Base-by-base conservation (phyloP, 768 basidiomycete genomes). In the Psilocybe tampanensis region DNA sequence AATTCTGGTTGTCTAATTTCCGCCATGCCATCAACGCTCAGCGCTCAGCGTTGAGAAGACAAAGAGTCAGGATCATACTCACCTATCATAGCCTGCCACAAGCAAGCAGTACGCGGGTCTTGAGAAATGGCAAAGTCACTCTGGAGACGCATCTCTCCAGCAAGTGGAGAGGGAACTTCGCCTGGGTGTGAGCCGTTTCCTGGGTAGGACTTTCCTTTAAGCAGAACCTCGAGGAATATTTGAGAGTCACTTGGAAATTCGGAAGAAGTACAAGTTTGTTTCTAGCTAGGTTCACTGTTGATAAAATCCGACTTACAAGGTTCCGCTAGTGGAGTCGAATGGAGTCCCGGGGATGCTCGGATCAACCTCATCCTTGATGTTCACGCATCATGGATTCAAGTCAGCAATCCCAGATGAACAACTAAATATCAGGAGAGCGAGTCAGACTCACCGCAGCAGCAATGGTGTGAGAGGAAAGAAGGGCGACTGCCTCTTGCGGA, bases 171-270 rank as follows among this genome's bases (percentile, higher is more conserved):
- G 24, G 60, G 42, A 24, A 67, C 66, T 56, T 67, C 66, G 32
- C 66, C 66, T 24, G 62, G 41, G 15, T 65, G 60, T 22, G 59
- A 59, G 33, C 57, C 60, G 39, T 60, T 62, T 15, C 56, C 62
- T 8, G 65, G 65, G 61, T 64, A 64, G 33, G 50, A 26, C 12
- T 22, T 55, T 17, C 68, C 68, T 42, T 67, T 65, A 54, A 71
- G 68, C 21, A 69, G 66, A 17, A 71, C 69, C 59, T 77, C 75
- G 48, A 76, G 60, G 68, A 67, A 75, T 54, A 76, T 53, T 58
- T 75, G 73, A n/a, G 71, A 68, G 59, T 76, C 74, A 53, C 58
- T 59, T n/a, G n/a, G n/a, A n/a, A n/a, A n/a, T n/a, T n/a, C n/a
- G n/a, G n/a, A n/a, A n/a, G n/a, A n/a, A n/a, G n/a, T n/a, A n/a